Evolutionary conservation across 352 stramenopile species (phyloP).

Genomic region (Pythium apleroticum): DNA sequence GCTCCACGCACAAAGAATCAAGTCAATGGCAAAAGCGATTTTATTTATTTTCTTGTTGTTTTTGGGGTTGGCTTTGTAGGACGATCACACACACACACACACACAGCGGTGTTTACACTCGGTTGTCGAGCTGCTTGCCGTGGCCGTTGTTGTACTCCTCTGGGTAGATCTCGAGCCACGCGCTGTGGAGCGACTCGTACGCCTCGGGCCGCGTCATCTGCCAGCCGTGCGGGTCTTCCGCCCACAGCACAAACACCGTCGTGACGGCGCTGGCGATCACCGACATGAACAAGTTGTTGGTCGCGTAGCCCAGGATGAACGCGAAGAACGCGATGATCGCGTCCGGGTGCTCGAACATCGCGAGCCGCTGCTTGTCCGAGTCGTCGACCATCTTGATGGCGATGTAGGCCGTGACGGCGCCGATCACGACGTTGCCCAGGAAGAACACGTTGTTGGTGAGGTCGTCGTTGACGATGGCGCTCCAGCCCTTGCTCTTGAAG

Average conservation of each 20-base stretch:
- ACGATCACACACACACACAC: no score
- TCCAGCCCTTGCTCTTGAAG: constrained; percentile 82
- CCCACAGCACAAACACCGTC: constrained; percentile 84
- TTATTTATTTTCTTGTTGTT: no score
- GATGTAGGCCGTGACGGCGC: constrained; percentile 63
- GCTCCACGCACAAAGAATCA: no score
- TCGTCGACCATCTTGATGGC: constrained; percentile 51
- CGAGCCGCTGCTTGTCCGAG: constrained; percentile 46
- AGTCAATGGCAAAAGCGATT: neutral
- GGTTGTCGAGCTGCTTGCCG: constrained; percentile 52
- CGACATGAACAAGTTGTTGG: constrained; percentile 77
- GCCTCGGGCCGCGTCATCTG: constrained; percentile 68
- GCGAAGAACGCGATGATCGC: constrained; percentile 67
- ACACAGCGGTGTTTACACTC: constrained; percentile 7
- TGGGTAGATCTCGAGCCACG: constrained; percentile 81
- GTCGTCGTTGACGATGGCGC: constrained; percentile 88
- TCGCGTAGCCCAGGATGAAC: constrained; percentile 71
- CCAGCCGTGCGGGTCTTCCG: constrained; percentile 76
- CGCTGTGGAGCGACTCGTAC: constrained; percentile 68
- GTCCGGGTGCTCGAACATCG: constrained; percentile 68
- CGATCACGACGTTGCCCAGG: constrained; percentile 78
- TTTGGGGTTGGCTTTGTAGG: no score
- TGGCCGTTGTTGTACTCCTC: constrained; percentile 85
- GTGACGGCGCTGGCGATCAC: constrained; percentile 75
- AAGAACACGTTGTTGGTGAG: constrained; percentile 86